phyloP scores from a whole-genome alignment of 176 grass and related monocot species.

The Oryza officinalis region DNA sequence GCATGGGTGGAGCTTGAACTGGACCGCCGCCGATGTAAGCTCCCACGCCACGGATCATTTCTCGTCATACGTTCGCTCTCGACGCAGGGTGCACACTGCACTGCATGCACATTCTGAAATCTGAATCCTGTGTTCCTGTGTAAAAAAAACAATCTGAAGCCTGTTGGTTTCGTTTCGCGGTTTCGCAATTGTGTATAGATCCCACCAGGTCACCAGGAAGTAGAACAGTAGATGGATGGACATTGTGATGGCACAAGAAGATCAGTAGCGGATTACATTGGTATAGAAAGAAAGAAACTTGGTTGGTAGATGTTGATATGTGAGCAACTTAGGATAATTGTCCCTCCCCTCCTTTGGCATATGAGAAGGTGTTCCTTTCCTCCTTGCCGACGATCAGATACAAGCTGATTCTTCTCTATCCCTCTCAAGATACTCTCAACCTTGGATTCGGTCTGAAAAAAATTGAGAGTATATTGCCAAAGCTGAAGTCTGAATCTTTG shows the following conservation, averaged over 20 bases:
- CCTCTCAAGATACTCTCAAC: no score
- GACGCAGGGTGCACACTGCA: neutral
- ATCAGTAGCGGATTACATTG: neutral
- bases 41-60: no score
- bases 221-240: neutral
- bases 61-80: neutral
- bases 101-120: neutral
- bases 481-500: no score
- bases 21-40: slow-evolving; percentile 15
- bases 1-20: slow-evolving; percentile 37
- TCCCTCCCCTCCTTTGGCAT: no score
- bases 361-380: no score
- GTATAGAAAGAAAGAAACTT: neutral
- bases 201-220: neutral
- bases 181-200: neutral
- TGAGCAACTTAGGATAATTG: no score
- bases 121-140: neutral
- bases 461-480: no score
- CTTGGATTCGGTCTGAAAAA: no score
- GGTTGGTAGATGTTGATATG: neutral
- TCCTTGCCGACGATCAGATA: no score
- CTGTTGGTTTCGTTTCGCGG: neutral
- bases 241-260: neutral
- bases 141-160: neutral
- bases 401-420: no score